These are phyloP conservation scores for Alternaria gansuensis DNA, from an alignment of 2,329 filamentous ascomycete species.

Conservation along the genomic window DNA sequence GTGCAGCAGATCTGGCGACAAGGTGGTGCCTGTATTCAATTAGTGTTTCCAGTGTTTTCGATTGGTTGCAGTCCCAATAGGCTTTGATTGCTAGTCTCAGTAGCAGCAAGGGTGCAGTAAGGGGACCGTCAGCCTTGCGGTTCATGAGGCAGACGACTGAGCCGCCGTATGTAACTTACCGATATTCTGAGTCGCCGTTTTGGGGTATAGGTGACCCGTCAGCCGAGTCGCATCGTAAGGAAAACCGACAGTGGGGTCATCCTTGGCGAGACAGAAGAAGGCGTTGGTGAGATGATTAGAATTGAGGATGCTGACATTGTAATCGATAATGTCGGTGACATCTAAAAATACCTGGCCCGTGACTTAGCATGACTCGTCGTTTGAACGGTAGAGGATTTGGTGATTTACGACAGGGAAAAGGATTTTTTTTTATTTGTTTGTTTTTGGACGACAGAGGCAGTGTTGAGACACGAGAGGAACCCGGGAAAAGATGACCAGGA, in stretches of 20 bases:
- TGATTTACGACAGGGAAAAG: not conserved
- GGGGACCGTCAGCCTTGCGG: constrained; percentile 16
- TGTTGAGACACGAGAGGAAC: constrained; percentile 14
- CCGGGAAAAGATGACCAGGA: constrained; percentile 1
- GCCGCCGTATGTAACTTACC: constrained; percentile 32
- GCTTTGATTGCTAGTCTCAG: constrained; percentile 6
- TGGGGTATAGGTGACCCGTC: constrained; percentile 70
- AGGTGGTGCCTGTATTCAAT: constrained; percentile 29
- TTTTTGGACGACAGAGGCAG: constrained; percentile 11
- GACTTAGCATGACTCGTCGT: constrained; percentile 16
- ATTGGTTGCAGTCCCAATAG: constrained; percentile 9
- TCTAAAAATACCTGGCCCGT: constrained; percentile 71
- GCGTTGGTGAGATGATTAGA: constrained; percentile 68
- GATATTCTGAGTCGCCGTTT: constrained; percentile 22
- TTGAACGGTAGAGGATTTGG: not conserved
- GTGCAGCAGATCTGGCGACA: constrained; percentile 51
- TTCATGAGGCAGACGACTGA: not conserved
- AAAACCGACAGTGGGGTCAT: constrained; percentile 83
- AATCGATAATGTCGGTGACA: constrained; percentile 84
- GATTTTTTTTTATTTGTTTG: too few species aligned
- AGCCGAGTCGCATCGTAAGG: constrained; percentile 74
- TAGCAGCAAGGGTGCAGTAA: constrained; percentile 6
- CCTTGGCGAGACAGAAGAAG: constrained; percentile 79
- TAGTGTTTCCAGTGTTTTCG: constrained; percentile 19
- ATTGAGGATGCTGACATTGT: constrained; percentile 79